phyloP scores from a whole-genome alignment of 1,284 basidiomycete species.

The Ustilago xerochloae region DNA sequence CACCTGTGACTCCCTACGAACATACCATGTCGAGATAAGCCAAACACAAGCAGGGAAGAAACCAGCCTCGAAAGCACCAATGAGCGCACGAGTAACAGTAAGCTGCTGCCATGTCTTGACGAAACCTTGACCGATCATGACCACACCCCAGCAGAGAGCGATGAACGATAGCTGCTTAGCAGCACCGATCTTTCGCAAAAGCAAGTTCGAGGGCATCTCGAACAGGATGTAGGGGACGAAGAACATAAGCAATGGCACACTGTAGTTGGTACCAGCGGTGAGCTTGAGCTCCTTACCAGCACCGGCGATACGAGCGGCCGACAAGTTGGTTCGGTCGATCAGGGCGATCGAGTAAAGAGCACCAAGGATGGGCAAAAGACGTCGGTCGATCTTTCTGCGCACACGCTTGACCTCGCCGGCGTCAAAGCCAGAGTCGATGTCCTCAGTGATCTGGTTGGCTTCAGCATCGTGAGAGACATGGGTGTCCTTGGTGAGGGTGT shows the following conservation, averaged over 20 bases:
- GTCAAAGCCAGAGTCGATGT: constrained; percentile 56
- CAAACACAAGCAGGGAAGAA: constrained; percentile 67
- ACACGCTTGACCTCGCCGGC: constrained; percentile 47
- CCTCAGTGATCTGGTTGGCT: constrained; percentile 30
- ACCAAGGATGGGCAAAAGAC: constrained; percentile 68
- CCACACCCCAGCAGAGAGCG: constrained; percentile 68
- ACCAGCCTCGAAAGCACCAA: constrained; percentile 67
- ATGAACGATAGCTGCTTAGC: constrained; percentile 66
- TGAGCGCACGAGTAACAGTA: constrained; percentile 68
- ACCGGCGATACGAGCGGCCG: constrained; percentile 57
- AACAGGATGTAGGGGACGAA: constrained; percentile 67
- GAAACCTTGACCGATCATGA: constrained; percentile 67
- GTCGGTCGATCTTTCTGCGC: constrained; percentile 65
- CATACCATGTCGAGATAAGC: constrained; percentile 71
- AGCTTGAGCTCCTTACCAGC: constrained; percentile 54
- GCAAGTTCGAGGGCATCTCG: constrained; percentile 58
- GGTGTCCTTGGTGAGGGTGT: constrained; percentile 40
- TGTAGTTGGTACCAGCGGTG: constrained; percentile 59
- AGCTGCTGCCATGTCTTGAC: constrained; percentile 60
- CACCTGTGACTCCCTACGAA: constrained; percentile 69
- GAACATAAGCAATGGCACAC: constrained; percentile 68
- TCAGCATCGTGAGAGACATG: constrained; percentile 27
- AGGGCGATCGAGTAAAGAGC: constrained; percentile 67
- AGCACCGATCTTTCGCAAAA: constrained; percentile 68
- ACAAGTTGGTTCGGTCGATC: constrained; percentile 64